Evolutionary conservation across 140 eudicot species (phyloP), one percentile per base, ranked within the genome.

Genomic region (Stevia rebaudiana): DNA sequence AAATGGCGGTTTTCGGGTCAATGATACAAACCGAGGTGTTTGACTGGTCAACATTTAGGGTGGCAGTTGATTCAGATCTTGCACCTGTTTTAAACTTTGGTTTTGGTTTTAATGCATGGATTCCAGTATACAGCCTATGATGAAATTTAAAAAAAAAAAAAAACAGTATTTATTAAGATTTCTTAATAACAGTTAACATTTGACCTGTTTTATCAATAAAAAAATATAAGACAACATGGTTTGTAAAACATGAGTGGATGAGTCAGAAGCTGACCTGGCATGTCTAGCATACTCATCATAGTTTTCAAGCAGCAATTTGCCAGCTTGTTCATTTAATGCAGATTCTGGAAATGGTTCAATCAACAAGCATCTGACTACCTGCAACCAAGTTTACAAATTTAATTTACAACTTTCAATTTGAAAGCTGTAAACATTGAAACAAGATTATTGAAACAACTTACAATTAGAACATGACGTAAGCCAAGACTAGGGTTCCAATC

Each of bases 271-370:
- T 66, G 18, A 92, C 98, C 95, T 92, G 50, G 99, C 99, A 81
- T 77, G 94, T 64, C 86, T 81, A 60, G 97, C 98, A 80, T 92
- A 92, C 78, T 92, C 96, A 39, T 88, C 96, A 43, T 92, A 92
- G 72, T 92, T 78, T 31, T 92, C 97, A 52, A 85, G 97, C 19
- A 92, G 79, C 96, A 92, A 64, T 80, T 85, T 92, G 58, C 97
- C 99, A 2, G 99, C 95, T 74, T 88, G 95, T 73, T 86, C 97
- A 60, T 92, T 92, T 65, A 92, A 75, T 30, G 99, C 99, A 18
- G 99, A 92, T 76, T 92, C 99, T 18, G 97, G 99, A 69, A 88
- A 88, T 40, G 99, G 97, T 72, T 92, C 99, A 46, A 92, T 92
- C 65, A 92, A 64, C 61, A 92, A 74, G 63, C 99, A 92, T 69